Evolutionary conservation across 441 rosid species (phyloP).

Genomic region (Erodium chrysanthum): DNA sequence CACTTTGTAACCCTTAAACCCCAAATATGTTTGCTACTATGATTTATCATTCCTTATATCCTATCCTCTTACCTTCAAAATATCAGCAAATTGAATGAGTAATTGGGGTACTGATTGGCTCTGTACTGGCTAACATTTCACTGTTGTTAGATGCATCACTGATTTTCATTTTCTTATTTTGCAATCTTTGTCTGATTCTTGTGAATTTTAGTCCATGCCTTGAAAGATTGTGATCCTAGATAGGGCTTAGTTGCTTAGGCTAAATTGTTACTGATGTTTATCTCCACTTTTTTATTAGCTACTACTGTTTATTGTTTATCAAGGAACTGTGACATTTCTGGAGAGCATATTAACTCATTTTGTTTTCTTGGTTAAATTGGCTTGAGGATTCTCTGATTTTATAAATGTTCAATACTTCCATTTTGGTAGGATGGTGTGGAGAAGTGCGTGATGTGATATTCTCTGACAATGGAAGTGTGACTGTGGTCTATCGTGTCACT

Average conservation of each 20-base stretch:
- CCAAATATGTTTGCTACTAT: background rate
- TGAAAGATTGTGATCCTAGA: background rate
- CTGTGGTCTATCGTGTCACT: slow-evolving; percentile 88
- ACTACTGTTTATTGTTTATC: too few species aligned
- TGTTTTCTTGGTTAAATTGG: background rate
- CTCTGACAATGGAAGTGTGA: slow-evolving; percentile 71
- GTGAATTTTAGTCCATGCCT: background rate
- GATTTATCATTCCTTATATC: background rate
- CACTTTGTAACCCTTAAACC: too few species aligned
- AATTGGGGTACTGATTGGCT: background rate
- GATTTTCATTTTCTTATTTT: background rate
- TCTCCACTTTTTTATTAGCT: background rate
- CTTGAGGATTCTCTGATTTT: background rate
- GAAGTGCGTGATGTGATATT: slow-evolving; percentile 92
- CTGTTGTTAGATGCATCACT: slow-evolving; percentile 1
- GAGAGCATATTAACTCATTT: background rate
- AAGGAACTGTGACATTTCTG: background rate
- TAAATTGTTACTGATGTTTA: background rate
- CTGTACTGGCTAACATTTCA: background rate
- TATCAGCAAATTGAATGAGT: background rate
- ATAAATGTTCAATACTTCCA: background rate
- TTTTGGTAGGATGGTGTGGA: slow-evolving; percentile 82
- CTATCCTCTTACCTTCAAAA: background rate
- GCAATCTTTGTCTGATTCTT: background rate
- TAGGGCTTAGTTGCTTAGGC: background rate